Percentiles rank a stretch among this genome's conserved stretches.
Evolutionary conservation across 331 rosid genomes (phyloP).

Genomic region (Quercus tomentella): DNA sequence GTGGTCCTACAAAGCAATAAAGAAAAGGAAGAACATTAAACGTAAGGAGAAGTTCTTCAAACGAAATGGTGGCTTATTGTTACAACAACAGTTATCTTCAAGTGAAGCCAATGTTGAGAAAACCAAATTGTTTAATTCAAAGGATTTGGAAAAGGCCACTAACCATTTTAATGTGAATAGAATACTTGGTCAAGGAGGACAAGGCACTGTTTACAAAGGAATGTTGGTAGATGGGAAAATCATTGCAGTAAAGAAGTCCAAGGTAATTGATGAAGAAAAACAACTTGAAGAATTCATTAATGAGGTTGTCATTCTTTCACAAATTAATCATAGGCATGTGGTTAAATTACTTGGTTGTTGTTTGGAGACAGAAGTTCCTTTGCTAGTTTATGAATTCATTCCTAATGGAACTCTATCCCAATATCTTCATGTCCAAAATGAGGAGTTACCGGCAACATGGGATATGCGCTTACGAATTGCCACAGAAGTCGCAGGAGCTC

Average conservation of each 20-base stretch:
- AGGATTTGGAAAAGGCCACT: neutral
- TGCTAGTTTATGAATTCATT: neutral
- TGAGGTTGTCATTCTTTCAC: neutral
- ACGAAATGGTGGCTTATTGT: no score
- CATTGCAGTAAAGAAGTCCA: neutral
- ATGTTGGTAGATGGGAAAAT: neutral
- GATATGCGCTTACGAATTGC: neutral
- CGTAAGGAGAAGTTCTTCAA: neutral
- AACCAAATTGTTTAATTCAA: neutral
- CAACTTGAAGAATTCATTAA: neutral
- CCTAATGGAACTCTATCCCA: neutral
- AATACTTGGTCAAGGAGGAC: neutral
- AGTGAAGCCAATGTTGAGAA: neutral
- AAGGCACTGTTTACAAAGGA: neutral
- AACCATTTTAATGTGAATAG: neutral
- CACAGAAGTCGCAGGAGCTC: neutral
- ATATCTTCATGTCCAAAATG: neutral
- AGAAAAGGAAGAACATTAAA: neutral
- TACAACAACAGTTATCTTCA: neutral
- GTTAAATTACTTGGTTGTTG: neutral
- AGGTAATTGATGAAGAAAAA: neutral
- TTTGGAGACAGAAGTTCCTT: neutral
- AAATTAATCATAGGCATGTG: neutral
- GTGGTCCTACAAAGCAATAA: neutral
- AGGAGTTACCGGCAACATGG: neutral